Evolutionary conservation across 2,329 filamentous ascomycete genomes (phyloP).

Genomic region (Alternaria tenuissima): DNA sequence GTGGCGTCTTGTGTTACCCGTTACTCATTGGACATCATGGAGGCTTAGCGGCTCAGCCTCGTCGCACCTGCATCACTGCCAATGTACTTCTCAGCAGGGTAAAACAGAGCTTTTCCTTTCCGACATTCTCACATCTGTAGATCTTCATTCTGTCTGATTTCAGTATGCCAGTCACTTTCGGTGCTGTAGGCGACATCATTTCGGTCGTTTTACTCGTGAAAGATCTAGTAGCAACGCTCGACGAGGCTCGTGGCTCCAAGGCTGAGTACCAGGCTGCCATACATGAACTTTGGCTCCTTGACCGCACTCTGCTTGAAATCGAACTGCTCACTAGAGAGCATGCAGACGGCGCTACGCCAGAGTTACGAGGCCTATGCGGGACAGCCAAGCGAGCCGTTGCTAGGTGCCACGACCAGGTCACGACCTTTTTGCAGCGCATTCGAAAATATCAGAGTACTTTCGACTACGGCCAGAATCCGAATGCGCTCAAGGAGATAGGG

Average conservation of each 20-base stretch:
- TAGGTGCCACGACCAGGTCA: background rate
- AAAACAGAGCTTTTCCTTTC: background rate
- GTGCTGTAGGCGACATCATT: constrained; percentile 33
- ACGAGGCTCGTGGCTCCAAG: constrained; percentile 38
- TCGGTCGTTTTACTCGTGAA: constrained; percentile 38
- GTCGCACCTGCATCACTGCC: no score
- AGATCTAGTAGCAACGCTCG: constrained; percentile 38
- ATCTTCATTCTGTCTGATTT: no score
- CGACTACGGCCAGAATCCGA: background rate
- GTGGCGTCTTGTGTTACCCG: background rate
- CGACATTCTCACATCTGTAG: background rate
- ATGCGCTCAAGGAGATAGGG: constrained; percentile 9
- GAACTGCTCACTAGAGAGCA: constrained; percentile 12
- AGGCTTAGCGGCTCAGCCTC: constrained; percentile 1
- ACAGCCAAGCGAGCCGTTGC: background rate
- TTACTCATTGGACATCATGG: background rate
- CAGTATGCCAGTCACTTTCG: background rate
- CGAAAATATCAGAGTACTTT: background rate
- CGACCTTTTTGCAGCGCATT: background rate
- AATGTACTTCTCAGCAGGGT: background rate
- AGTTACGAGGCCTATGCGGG: background rate
- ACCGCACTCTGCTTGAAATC: no score
- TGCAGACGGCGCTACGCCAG: background rate
- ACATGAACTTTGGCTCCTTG: no score
- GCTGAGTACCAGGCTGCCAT: constrained; percentile 40